Percentiles rank a stretch among this genome's conserved stretches.
Conservation (phyloP, 345 rosid genomes). For the Populus euphratica region DNA sequence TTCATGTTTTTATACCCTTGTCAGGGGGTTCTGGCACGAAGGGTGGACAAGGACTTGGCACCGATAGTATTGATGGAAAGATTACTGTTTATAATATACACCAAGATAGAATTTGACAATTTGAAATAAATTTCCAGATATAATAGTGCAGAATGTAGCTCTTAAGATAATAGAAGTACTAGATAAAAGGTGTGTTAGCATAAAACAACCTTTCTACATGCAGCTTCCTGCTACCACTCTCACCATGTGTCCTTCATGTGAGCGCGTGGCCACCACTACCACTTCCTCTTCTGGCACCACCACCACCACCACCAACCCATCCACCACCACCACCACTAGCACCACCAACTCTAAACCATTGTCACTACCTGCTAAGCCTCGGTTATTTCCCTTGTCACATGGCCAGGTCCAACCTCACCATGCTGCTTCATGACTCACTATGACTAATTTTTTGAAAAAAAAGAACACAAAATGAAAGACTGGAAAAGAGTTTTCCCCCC, state of each 20-base stretch:
- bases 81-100: background rate
- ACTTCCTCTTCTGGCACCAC: slow-evolving; percentile 30
- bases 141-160: background rate
- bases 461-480: background rate
- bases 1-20: background rate
- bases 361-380: slow-evolving; percentile 26
- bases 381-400: slow-evolving; percentile 26
- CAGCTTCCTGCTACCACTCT: slow-evolving; percentile 79
- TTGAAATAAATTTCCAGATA: background rate
- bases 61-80: slow-evolving; percentile 54
- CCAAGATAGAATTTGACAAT: background rate
- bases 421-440: slow-evolving; percentile 26
- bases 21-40: slow-evolving; percentile 82
- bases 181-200: no score
- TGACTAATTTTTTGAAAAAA: background rate
- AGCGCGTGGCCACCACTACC: slow-evolving; percentile 72
- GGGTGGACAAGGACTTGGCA: slow-evolving; percentile 71
- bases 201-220: slow-evolving; percentile 71
- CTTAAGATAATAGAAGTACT: background rate
- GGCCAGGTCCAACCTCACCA: slow-evolving; percentile 28
- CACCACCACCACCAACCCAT: background rate
- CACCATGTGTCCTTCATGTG: slow-evolving; percentile 99
- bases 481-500: background rate
- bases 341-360: slow-evolving; percentile 11
- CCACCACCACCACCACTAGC: background rate